Evolutionary conservation across 2,329 filamentous ascomycete species (phyloP).

Genomic region (Cladosporium cucumerinum): DNA sequence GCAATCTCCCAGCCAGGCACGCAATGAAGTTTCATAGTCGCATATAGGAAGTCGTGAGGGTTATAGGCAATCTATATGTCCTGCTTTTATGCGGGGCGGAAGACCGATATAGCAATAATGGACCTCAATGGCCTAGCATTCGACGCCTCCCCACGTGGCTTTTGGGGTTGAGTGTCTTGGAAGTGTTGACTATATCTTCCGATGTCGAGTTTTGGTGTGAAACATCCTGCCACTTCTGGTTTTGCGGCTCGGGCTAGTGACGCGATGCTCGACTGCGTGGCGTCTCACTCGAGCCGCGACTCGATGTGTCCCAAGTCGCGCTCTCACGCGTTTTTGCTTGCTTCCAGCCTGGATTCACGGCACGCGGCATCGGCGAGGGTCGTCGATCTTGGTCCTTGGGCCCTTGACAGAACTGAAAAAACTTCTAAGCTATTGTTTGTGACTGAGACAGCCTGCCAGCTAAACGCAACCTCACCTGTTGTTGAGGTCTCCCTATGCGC

Average conservation of each 20-base stretch:
- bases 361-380: not conserved
- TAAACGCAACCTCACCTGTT: conserved; percentile 12
- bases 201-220: conserved; percentile 1
- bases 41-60: conserved; percentile 10
- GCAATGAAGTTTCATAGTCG: conserved; percentile 16
- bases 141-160: conserved; percentile 10
- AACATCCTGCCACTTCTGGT: conserved; percentile 16
- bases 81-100: conserved; percentile 10
- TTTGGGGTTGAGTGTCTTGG: conserved; percentile 11
- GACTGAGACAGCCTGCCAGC: conserved; percentile 13
- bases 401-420: not conserved
- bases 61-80: conserved; percentile 12
- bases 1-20: conserved; percentile 14
- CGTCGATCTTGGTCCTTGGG: not conserved
- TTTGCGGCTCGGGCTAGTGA: conserved; percentile 12
- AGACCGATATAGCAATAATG: conserved; percentile 4
- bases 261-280: conserved; percentile 9
- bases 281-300: conserved; percentile 7
- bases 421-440: conserved; percentile 13
- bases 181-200: conserved; percentile 5
- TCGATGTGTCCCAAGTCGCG: not conserved
- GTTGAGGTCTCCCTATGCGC: conserved; percentile 9
- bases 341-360: not conserved
- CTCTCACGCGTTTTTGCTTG: conserved; percentile 9
- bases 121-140: not conserved